Percentiles rank a stretch among this genome's conserved stretches.
Conservation (phyloP, 805 yeast genomes). For the Spathaspora boniae region DNA sequence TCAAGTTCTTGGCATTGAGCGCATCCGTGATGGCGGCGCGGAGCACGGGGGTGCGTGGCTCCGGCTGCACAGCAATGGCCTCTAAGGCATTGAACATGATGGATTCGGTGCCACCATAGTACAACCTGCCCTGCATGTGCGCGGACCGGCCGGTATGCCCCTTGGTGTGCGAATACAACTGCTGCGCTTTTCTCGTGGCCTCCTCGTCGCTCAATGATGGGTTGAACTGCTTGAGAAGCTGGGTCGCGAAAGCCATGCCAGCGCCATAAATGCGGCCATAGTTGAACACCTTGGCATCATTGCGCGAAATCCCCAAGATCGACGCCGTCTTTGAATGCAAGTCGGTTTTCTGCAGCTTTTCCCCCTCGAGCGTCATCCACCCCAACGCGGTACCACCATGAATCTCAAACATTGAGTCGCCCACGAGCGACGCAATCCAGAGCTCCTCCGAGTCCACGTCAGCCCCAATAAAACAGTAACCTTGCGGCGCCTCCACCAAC, state of each 20-base stretch:
- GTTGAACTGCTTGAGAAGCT: slow-evolving; percentile 80
- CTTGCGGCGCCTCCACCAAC: slow-evolving; percentile 79
- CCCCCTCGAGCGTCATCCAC: slow-evolving; percentile 99
- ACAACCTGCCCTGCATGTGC: slow-evolving; percentile 21
- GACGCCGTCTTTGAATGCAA: slow-evolving; percentile 90
- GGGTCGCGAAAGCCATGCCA: slow-evolving; percentile 85
- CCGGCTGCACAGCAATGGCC: slow-evolving; percentile 73
- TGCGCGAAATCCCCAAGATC: slow-evolving; percentile 82
- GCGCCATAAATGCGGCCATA: slow-evolving; percentile 98
- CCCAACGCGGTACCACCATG: slow-evolving; percentile 98
- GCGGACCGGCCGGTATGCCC: slow-evolving; percentile 40
- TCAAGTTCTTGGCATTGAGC: slow-evolving; percentile 59
- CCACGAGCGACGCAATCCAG: slow-evolving; percentile 95
- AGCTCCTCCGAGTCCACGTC: slow-evolving; percentile 98
- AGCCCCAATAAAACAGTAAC: slow-evolving; percentile 93
- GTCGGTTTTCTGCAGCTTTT: slow-evolving; percentile 88
- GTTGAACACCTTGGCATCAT: slow-evolving; percentile 92
- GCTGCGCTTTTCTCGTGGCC: slow-evolving; percentile 61
- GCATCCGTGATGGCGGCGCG: slow-evolving; percentile 95
- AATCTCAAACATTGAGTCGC: slow-evolving; percentile 81
- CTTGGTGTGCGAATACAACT: slow-evolving; percentile 77
- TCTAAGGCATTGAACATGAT: slow-evolving; percentile 87
- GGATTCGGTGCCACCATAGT: slow-evolving; percentile 93
- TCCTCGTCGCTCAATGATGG: slow-evolving; percentile 62
- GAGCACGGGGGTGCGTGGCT: slow-evolving; percentile 84